These are phyloP conservation scores for Populus alba DNA, from an alignment of 345 rosid species.

Conservation along the genomic window DNA sequence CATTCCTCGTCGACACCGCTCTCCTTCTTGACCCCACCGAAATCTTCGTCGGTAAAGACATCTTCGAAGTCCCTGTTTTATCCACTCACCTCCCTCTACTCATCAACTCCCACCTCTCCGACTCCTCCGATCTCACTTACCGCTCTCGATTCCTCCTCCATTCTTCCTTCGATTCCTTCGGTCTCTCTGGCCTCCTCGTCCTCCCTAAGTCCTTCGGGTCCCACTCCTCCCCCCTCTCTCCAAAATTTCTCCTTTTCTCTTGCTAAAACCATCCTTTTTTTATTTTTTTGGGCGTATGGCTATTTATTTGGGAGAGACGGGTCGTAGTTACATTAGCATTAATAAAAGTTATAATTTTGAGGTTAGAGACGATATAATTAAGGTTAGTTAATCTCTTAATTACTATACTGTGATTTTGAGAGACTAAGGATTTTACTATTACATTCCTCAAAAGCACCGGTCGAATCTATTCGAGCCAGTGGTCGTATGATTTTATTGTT, in stretches of 20 bases:
- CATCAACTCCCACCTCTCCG: conserved; percentile 29
- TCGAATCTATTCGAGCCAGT: conserved; percentile 75
- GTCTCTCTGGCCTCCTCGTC: conserved; percentile 91
- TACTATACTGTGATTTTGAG: conserved; percentile 26
- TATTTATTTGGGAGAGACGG: conserved; percentile 90
- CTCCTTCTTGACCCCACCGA: conserved; percentile 81
- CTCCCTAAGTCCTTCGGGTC: conserved; percentile 97
- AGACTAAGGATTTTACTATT: conserved; percentile 81
- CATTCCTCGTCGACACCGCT: conserved; percentile 79
- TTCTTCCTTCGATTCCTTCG: conserved; percentile 74
- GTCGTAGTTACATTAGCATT: conserved; percentile 88
- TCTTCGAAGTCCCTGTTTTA: conserved; percentile 77
- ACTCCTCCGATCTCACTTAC: conserved; percentile 69
- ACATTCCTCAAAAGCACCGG: conserved; percentile 84
- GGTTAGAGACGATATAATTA: conserved; percentile 76
- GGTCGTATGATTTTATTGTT: conserved; percentile 92
- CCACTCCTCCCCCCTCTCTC: conserved; percentile 5
- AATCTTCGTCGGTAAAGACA: conserved; percentile 88
- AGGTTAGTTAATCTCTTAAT: conserved; percentile 35
- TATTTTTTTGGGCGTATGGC: conserved; percentile 44
- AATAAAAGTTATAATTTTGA: conserved; percentile 83
- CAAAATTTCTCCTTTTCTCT: background rate
- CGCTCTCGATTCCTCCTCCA: conserved; percentile 61
- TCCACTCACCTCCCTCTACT: conserved; percentile 57
- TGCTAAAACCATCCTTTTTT: background rate